Conservation (phyloP, 108 stramenopile species). For the Skeletonema potamos region DNA sequence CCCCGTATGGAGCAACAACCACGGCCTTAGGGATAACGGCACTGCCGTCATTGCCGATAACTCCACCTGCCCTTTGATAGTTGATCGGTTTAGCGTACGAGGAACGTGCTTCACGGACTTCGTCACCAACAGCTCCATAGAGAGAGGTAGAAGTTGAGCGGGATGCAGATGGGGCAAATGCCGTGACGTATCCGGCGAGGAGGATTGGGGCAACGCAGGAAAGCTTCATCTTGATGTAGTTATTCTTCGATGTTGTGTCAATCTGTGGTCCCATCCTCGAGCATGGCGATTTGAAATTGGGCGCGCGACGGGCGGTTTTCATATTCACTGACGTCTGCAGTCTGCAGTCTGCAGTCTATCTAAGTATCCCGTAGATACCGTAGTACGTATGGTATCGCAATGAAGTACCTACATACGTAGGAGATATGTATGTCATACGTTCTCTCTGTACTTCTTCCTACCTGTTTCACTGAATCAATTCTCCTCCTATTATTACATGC, state of each 20-base stretch:
- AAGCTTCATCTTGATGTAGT: not conserved
- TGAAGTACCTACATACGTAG: too few species aligned
- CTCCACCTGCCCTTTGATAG: not conserved
- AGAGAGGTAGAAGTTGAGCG: not conserved
- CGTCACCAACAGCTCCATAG: not conserved
- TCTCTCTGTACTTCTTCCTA: too few species aligned
- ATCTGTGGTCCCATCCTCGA: not conserved
- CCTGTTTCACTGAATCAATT: too few species aligned
- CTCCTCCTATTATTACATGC: not conserved
- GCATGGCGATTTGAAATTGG: not conserved
- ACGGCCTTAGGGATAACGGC: not conserved
- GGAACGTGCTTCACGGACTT: not conserved
- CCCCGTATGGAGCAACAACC: not conserved
- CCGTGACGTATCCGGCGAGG: not conserved
- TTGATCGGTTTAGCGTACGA: not conserved
- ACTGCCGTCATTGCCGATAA: not conserved
- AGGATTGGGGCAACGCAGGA: not conserved
- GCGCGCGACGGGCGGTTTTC: too few species aligned
- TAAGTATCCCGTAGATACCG: too few species aligned
- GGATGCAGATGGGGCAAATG: not conserved
- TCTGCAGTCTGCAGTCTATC: too few species aligned
- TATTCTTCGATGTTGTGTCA: not conserved
- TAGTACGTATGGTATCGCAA: too few species aligned
- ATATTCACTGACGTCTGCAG: too few species aligned
- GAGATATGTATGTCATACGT: too few species aligned